Evolutionary conservation across 345 rosid species (phyloP), one percentile per base, ranked within the genome.

Genomic region (Lepidium aucheri): DNA sequence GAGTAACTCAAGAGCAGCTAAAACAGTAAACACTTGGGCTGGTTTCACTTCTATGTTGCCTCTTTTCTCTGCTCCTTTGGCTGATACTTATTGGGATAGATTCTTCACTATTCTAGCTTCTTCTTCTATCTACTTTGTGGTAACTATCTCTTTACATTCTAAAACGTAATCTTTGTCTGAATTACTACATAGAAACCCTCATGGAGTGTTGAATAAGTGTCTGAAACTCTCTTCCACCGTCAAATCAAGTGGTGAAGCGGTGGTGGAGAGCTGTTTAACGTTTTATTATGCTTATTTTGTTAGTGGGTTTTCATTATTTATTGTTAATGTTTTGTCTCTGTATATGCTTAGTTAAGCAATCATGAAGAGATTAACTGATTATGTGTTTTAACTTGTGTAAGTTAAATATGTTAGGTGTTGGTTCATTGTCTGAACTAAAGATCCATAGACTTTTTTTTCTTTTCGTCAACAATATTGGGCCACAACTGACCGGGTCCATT

Each of bases 1-100:
- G 96, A 84, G 92, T 63, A 94, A 94, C 54, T 90, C 99, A 8
- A 72, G 84, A 11, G 97, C 97, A 18, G 97, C 99, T 5, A 90
- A 90, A 70, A 81, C 92, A 9, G 99, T 94, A 0, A 94, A 83
- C 57, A 86, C 84, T 28, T 94, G 99, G 99, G 80, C 84, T 75
- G 99, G 99, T n/a, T 78, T 94, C 78, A 88, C 97, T 4, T 94
- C 86, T 49, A 82, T 94, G 77, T 33, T 94, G 63, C 99, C 99
- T 13, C 79, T 90, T 60, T 71, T 94, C 45, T 79, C 88, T 33
- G 99, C 95, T 10, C 86, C 97, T 2, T 53, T 94, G 20, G 90
- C 95, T 70, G 99, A 90, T 69, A 68, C 88, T 53, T 89, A 81
- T 46, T 84, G 97, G 90, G 89, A 90, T 44, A 78, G 91, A 36